Base-by-base conservation (phyloP, 73 alveolate species). In the Paramecium tetraurelia region DNA sequence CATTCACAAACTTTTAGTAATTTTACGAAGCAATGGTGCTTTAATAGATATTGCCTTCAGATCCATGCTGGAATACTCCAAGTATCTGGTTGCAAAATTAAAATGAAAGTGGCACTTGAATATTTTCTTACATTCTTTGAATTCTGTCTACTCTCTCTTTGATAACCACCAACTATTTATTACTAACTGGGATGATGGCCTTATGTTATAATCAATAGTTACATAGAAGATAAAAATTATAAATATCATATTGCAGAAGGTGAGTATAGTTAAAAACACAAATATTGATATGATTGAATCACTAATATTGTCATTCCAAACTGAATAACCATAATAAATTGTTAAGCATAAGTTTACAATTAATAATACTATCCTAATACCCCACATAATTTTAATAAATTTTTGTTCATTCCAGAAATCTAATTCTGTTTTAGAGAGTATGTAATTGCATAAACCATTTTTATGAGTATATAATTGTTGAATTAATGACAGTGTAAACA, bases 391-490 rank as follows among this genome's bases (percentile, higher is more conserved):
- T 75, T 75, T 75, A 35, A 75, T 44, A 75, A 75, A 75, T 33
- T 36, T 75, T 1, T 31, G 59, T 75, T 75, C 87, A 75, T 75
- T 75, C 87, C 87, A 75, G n/a, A n/a, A 36, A 40, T 75, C 87
- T n/a, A 40, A 36, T 75, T 75, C 87, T 36, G 58, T 31, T 75
- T 33, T 75, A n/a, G 87, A 75, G 0, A 75, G 87, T 10, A 75
- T 75, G 16, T 75, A 75, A 31, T 75, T 36, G 7, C 58, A 29
- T 36, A 75, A 75, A 7, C 87, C 87, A 75, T 75, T 75, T 36
- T 75, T 75, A 14, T 75, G 87, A 75, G 59, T 29, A 16, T 31
- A 31, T 33, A 75, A 33, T 20, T 75, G 69, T 75, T 75, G 14
- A 5, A 75, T 44, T 16, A 75, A 36, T 33, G 87, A 36, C 16